Conservation (phyloP, 2,329 filamentous ascomycete species). For the Furcasterigmium sp. region DNA sequence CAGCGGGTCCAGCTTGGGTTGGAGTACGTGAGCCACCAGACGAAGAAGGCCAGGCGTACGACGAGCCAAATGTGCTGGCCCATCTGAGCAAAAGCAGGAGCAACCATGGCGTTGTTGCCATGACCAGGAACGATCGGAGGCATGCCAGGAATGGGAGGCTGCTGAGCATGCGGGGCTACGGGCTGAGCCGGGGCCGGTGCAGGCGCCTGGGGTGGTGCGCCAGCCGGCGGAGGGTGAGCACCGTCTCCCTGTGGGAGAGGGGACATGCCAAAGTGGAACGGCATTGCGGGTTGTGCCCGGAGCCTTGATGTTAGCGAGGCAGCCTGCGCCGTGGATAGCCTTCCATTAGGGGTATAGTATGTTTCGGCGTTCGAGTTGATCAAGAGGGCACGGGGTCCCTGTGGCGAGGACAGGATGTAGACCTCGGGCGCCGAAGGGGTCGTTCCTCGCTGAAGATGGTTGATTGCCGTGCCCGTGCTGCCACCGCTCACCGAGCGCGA, state of each 20-base stretch:
- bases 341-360: slow-evolving; percentile 42
- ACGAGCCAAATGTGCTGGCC: slow-evolving; percentile 61
- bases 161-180: slow-evolving; percentile 18
- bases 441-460: slow-evolving; percentile 12
- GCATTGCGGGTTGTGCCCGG: neutral
- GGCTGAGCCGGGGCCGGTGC: slow-evolving; percentile 7
- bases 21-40: slow-evolving; percentile 60
- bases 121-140: slow-evolving; percentile 25
- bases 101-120: slow-evolving; percentile 32
- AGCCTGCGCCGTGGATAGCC: neutral
- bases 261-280: slow-evolving; percentile 3
- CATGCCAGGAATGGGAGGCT: slow-evolving; percentile 21
- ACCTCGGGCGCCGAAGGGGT: slow-evolving; percentile 39
- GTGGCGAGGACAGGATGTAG: slow-evolving; percentile 56
- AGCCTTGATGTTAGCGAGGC: neutral
- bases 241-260: slow-evolving; percentile 14
- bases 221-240: slow-evolving; percentile 13
- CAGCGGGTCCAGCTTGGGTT: slow-evolving; percentile 55
- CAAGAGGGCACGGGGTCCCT: slow-evolving; percentile 52
- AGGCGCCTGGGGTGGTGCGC: slow-evolving; percentile 2
- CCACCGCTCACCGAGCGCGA: slow-evolving; percentile 24
- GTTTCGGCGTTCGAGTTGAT: slow-evolving; percentile 46
- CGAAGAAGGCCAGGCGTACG: slow-evolving; percentile 50
- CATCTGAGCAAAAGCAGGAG: slow-evolving; percentile 35
- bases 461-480: slow-evolving; percentile 17